Evolutionary conservation across 1,284 basidiomycete genomes (phyloP).

Genomic region (Ustilago vetiveriae): DNA sequence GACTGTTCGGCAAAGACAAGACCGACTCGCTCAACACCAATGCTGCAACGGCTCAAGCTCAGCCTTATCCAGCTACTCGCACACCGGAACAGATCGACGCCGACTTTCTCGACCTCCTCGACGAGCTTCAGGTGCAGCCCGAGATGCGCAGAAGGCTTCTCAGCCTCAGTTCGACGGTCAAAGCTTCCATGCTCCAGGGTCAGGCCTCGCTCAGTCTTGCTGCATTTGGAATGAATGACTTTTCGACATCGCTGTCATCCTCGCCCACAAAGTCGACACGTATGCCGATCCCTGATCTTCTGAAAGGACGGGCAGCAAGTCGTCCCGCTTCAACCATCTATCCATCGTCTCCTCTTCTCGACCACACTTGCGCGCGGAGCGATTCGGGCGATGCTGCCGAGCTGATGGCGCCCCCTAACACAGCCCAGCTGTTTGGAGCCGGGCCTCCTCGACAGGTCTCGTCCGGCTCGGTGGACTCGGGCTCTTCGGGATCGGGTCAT

Average conservation of each 20-base stretch:
- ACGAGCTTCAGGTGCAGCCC: constrained; percentile 74
- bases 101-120: constrained; percentile 52
- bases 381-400: constrained; percentile 12
- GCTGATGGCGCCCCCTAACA: constrained; percentile 47
- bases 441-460: constrained; percentile 41
- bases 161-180: constrained; percentile 81
- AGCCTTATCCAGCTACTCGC: constrained; percentile 12
- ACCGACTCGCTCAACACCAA: constrained; percentile 30
- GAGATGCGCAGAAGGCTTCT: constrained; percentile 79
- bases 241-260: constrained; percentile 3
- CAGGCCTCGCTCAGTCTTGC: constrained; percentile 75
- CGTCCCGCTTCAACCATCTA: constrained; percentile 22
- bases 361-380: background rate
- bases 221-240: constrained; percentile 57
- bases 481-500: constrained; percentile 14
- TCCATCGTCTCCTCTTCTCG: constrained; percentile 15
- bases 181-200: constrained; percentile 88
- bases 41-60: background rate
- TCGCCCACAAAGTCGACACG: constrained; percentile 25
- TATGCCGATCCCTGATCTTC: constrained; percentile 42
- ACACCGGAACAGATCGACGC: constrained; percentile 49
- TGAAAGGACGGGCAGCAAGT: constrained; percentile 17
- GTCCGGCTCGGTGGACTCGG: constrained; percentile 19
- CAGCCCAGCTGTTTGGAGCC: constrained; percentile 34
- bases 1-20: constrained; percentile 41